phyloP scores from a whole-genome alignment of 2,329 filamentous ascomycete species.

The Pseudogymnoascus sp. region DNA sequence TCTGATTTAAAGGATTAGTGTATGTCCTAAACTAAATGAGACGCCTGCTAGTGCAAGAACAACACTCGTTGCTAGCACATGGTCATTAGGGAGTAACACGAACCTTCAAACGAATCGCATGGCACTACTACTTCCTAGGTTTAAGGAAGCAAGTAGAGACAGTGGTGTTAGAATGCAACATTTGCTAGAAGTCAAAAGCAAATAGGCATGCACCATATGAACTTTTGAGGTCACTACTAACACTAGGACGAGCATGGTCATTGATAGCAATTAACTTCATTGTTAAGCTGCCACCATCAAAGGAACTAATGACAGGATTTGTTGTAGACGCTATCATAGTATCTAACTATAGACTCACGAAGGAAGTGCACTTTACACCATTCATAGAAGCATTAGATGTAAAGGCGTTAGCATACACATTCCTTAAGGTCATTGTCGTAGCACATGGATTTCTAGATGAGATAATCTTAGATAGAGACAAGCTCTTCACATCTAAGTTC shows the following conservation, averaged over 20 bases:
- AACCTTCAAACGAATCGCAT: background rate
- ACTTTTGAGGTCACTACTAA: background rate
- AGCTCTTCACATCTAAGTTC: conserved; percentile 14
- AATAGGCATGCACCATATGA: background rate
- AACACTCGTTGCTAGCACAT: background rate
- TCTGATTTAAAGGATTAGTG: background rate
- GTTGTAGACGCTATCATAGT: too few species aligned
- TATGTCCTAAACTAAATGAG: background rate
- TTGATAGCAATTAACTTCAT: background rate
- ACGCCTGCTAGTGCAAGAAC: background rate
- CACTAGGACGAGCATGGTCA: background rate
- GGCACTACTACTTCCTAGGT: background rate
- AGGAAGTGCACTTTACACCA: too few species aligned
- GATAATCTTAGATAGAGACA: conserved; percentile 13
- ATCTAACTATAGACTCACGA: too few species aligned
- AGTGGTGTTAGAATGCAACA: background rate
- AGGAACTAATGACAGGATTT: too few species aligned
- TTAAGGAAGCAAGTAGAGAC: background rate
- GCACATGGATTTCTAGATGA: conserved; percentile 10
- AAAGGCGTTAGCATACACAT: background rate
- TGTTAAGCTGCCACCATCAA: too few species aligned
- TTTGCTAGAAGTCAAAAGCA: background rate
- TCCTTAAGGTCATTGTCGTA: background rate
- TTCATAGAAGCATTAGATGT: too few species aligned
- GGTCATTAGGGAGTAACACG: background rate